Evolutionary conservation across 2,329 filamentous ascomycete genomes (phyloP), one percentile per base, ranked within the genome.

Genomic region (Aspergillus thermomutatus): DNA sequence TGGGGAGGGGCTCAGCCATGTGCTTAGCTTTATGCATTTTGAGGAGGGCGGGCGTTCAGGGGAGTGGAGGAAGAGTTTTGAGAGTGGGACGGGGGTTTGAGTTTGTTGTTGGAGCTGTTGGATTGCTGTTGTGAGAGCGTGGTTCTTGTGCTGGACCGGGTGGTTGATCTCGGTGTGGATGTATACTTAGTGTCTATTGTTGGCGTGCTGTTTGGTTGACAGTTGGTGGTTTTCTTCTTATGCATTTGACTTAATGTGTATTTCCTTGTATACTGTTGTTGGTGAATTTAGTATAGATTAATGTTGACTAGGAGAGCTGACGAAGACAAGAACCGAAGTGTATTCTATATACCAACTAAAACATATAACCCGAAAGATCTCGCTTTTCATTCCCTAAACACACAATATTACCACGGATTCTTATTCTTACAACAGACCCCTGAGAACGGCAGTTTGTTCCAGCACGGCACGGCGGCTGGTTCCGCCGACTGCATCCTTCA

Each of bases 401-500:
- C 31, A 53, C 45, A 6, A 21, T 40, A 31, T 40, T 23, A 7
- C 27, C 2, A 37, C 5, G n/a, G 11, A n/a, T 31, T 31, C 10
- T 23, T 37, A 25, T 21, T 47, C 53, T 53, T 66, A 72, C 37
- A 90, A 71, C 62, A 84, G 82, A 1, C 78, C 75, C 64, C 79
- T 79, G 55, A 91, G 69, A 61, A 82, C 82, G 51, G 86, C 81
- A 61, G 91, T 90, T 77, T 91, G 90, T 68, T 83, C 80, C 31
- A 87, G 65, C 31, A 92, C 87, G 25, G 83, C 82, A 11, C 82
- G 82, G 76, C 83, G 86, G 77, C 89, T 92, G 25, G 90, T 94
- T 27, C 91, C 90, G 25, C 91, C 92, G 64, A 86, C 86, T 2
- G 90, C 87, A 45, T 85, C 83, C 68, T 88, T 85, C 79, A 88